Evolutionary conservation across 2,329 filamentous ascomycete genomes (phyloP), one percentile per base, ranked within the genome.

Genomic region (Canariomyces notabilis): DNA sequence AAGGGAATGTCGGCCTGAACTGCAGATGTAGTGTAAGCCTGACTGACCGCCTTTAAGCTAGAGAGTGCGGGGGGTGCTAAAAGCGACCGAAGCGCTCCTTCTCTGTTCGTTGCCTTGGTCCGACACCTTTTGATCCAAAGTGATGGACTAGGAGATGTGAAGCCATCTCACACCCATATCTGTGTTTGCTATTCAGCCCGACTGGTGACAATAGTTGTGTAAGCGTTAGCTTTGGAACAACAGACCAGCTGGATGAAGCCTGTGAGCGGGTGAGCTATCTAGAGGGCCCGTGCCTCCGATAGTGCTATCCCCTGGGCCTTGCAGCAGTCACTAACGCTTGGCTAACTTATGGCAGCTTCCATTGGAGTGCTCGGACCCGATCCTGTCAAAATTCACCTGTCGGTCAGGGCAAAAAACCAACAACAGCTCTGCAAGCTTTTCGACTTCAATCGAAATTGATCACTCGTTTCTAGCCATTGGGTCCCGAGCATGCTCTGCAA

Each of bases 391-490:
- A 36, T 39, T 39, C 36, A 44, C 40, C 34, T 23, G 32, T 42
- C 50, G 33, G 26, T 35, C 43, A 39, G n/a, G n/a, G n/a, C n/a
- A n/a, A n/a, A n/a, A 52, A 44, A 43, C 31, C 42, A n/a, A n/a
- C 50, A 47, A 47, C 49, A 49, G 46, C 34, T 45, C 45, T 37
- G 32, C 34, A 46, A 43, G 45, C 48, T 44, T 43, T 49, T 42
- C 42, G 37, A 40, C 42, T 44, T 42, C 43, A 16, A 31, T 45
- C 42, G 33, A 41, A n/a, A 51, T 53, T 53, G 48, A 42, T 38
- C 46, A 18, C 46, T 50, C 45, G 49, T 50, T 51, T 53, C 22
- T 32, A 53, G 57, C 55, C 57, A 59, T 59, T 59, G 57, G 54
- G 48, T 37, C 39, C 38, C 45, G 47, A 53, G 46, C 34, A 52